phyloP scores from a whole-genome alignment of 495 filamentous ascomycete species.

The Durotheca rogersii region DNA sequence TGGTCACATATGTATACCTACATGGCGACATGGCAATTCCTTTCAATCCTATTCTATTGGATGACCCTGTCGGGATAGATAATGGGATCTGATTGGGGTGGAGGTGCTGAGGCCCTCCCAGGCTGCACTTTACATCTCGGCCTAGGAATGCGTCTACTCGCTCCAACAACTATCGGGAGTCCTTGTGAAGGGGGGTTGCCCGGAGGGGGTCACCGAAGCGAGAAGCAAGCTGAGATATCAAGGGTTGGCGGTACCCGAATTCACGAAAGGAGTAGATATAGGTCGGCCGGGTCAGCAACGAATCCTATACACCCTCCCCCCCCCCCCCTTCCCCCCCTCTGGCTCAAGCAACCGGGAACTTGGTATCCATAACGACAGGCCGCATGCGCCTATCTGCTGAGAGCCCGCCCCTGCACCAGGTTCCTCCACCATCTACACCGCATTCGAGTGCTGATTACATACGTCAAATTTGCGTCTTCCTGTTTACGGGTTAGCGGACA shows the following conservation, averaged over 20 bases:
- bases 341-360: neutral
- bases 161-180: conserved; percentile 27
- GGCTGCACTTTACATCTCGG: conserved; percentile 31
- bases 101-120: conserved; percentile 24
- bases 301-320: neutral
- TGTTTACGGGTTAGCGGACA: conserved; percentile 25
- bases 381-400: conserved; percentile 5
- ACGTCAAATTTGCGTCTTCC: conserved; percentile 36
- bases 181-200: conserved; percentile 1
- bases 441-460: too few species aligned
- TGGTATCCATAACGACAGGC: neutral
- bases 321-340: neutral
- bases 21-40: conserved; percentile 26
- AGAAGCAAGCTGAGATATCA: conserved; percentile 8
- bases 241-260: conserved; percentile 16
- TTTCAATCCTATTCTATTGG: conserved; percentile 30
- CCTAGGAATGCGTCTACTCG: conserved; percentile 31
- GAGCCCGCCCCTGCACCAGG: neutral
- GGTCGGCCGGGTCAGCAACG: neutral
- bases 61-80: conserved; percentile 26
- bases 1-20: conserved; percentile 32
- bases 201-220: too few species aligned
- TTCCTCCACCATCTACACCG: neutral
- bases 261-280: neutral
- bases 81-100: conserved; percentile 27